phyloP scores from a whole-genome alignment of 73 alveolate genomes.

The Durusdinium trenchii region DNA sequence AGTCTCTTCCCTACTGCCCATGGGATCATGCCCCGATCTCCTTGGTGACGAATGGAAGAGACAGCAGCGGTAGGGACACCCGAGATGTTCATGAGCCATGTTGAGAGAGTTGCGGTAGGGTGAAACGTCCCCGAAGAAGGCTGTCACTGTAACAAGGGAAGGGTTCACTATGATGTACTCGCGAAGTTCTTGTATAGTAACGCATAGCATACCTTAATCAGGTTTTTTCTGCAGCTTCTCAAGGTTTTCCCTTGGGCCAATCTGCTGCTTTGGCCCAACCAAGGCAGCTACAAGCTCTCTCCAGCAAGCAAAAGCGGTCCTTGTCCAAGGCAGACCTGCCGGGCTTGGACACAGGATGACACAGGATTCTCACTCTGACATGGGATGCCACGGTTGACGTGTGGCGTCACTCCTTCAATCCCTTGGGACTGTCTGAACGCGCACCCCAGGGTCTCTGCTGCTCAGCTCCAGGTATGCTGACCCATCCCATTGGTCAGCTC shows the following conservation, averaged over 20 bases:
- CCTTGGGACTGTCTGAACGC: background rate
- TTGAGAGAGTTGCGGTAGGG: background rate
- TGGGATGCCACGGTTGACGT: background rate
- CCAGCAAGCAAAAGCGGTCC: slow-evolving; percentile 52
- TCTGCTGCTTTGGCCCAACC: no score
- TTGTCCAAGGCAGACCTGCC: slow-evolving; percentile 40
- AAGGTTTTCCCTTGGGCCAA: no score
- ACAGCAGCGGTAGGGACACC: background rate
- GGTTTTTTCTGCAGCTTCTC: no score
- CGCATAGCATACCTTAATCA: no score
- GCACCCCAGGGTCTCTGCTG: background rate
- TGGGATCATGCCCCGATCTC: background rate
- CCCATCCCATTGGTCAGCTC: no score
- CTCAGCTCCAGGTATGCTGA: background rate
- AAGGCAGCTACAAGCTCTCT: slow-evolving; percentile 8
- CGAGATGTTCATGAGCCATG: background rate
- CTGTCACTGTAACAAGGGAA: background rate
- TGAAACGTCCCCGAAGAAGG: background rate
- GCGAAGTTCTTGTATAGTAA: no score
- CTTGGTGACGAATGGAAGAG: background rate
- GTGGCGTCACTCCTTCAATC: no score
- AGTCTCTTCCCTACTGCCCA: no score
- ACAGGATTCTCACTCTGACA: no score
- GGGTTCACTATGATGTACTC: no score
- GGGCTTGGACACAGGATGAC: no score